Conservation (phyloP, 2,329 filamentous ascomycete species). For the Polytolypa hystricis region DNA sequence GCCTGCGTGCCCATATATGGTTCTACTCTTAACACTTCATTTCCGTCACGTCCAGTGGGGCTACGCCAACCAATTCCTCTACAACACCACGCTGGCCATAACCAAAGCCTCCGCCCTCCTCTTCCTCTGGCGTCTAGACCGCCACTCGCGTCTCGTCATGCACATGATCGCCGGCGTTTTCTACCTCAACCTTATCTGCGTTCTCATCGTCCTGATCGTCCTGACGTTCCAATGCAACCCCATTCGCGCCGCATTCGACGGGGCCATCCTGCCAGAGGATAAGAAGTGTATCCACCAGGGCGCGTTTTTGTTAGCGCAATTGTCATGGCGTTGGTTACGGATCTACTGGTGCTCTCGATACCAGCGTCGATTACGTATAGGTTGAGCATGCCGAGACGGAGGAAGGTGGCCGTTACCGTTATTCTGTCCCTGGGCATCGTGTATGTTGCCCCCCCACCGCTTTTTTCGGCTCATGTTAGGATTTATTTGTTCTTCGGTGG, state of each 20-base stretch:
- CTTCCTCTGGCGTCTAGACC: slow-evolving; percentile 21
- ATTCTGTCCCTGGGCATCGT: slow-evolving; percentile 20
- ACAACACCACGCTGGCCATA: slow-evolving; percentile 20
- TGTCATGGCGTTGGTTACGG: slow-evolving; percentile 21
- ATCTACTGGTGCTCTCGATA: slow-evolving; percentile 20
- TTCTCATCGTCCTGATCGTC: slow-evolving; percentile 17
- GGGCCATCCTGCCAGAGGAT: slow-evolving; percentile 10
- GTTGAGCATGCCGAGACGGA: slow-evolving; percentile 18
- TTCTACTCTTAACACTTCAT: slow-evolving; percentile 2
- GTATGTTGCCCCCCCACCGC: no score
- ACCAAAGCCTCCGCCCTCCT: slow-evolving; percentile 22
- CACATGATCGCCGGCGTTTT: slow-evolving; percentile 15
- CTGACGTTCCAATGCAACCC: slow-evolving; percentile 24
- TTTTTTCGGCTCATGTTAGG: no score
- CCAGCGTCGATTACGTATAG: slow-evolving; percentile 22
- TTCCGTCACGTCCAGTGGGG: slow-evolving; percentile 19
- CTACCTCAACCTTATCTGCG: slow-evolving; percentile 13
- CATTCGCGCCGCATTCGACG: slow-evolving; percentile 17
- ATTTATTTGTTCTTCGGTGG: no score
- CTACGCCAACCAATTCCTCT: slow-evolving; percentile 20
- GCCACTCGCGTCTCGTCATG: slow-evolving; percentile 15
- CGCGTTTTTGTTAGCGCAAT: slow-evolving; percentile 19
- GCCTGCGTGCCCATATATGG: neutral
- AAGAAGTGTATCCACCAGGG: slow-evolving; percentile 21
- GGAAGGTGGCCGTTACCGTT: slow-evolving; percentile 21